Conservation (phyloP, 2,329 filamentous ascomycete genomes). For the Fusarium redolens region DNA sequence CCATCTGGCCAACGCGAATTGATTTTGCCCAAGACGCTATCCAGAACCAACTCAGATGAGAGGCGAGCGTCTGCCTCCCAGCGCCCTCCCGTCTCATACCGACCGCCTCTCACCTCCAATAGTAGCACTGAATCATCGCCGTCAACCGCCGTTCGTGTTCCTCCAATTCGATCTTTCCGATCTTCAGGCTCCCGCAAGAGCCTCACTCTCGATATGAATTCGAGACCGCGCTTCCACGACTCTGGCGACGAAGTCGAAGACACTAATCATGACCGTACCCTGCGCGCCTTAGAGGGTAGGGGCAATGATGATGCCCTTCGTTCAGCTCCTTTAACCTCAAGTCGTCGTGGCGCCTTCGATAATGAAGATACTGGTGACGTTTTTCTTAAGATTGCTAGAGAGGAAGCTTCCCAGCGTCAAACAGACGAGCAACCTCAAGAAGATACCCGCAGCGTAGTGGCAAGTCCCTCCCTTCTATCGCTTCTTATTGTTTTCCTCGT, state of each 20-base stretch:
- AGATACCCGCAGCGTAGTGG: slow-evolving; percentile 55
- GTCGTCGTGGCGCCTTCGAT: slow-evolving; percentile 49
- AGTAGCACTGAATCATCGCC: slow-evolving; percentile 48
- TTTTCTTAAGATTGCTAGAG: slow-evolving; percentile 68
- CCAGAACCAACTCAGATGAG: slow-evolving; percentile 59
- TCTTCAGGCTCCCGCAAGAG: slow-evolving; percentile 69
- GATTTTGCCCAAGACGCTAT: slow-evolving; percentile 58
- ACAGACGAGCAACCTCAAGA: slow-evolving; percentile 50
- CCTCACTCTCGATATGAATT: slow-evolving; percentile 64
- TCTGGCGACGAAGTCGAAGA: slow-evolving; percentile 57
- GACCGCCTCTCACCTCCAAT: slow-evolving; percentile 50
- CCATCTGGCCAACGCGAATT: slow-evolving; percentile 60
- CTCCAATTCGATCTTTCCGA: slow-evolving; percentile 67
- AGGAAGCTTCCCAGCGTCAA: slow-evolving; percentile 58
- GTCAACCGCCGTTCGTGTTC: slow-evolving; percentile 55
- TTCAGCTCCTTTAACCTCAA: slow-evolving; percentile 56
- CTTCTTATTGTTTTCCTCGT: background rate
- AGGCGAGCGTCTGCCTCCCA: slow-evolving; percentile 54
- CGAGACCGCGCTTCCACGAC: slow-evolving; percentile 57
- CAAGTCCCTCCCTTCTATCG: slow-evolving; percentile 53
- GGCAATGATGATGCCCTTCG: slow-evolving; percentile 45
- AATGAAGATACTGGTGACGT: slow-evolving; percentile 68
- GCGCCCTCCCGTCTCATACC: slow-evolving; percentile 64
- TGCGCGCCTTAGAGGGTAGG: slow-evolving; percentile 63
- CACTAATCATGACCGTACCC: slow-evolving; percentile 60